Conservation (phyloP, 257 asterid genomes). For the Solanum gandarillasii region DNA sequence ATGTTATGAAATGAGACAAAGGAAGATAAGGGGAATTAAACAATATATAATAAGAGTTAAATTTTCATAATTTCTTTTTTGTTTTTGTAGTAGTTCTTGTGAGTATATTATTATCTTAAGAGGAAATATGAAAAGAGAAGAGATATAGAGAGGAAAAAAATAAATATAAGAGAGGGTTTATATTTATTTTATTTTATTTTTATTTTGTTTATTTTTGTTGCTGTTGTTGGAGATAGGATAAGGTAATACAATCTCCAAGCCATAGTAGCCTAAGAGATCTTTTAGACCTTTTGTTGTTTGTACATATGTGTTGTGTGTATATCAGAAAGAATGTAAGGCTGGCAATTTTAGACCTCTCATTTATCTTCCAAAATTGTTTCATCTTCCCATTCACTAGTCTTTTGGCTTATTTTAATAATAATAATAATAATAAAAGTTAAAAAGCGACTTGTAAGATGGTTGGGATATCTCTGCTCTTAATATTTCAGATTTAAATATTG, state of each 20-base stretch:
- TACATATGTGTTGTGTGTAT: background rate
- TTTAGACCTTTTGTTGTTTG: conserved; percentile 7
- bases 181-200: background rate
- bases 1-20: conserved; percentile 2
- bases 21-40: background rate
- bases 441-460: background rate
- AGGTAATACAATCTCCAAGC: conserved; percentile 47
- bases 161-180: background rate
- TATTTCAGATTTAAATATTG: background rate
- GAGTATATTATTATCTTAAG: conserved; percentile 7
- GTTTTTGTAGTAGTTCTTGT: background rate
- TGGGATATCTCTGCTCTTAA: background rate
- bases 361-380: conserved; percentile 16
- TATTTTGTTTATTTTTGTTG: background rate
- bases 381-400: background rate
- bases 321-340: conserved; percentile 28
- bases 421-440: no score
- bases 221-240: conserved; percentile 41
- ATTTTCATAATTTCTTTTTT: background rate
- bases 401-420: background rate
- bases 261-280: conserved; percentile 7
- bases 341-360: conserved; percentile 53
- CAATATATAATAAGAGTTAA: background rate
- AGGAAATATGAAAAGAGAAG: conserved; percentile 10
- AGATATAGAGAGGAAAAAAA: conserved; percentile 4